Conservation (phyloP, 768 basidiomycete species). For the Grammothele lineata region DNA sequence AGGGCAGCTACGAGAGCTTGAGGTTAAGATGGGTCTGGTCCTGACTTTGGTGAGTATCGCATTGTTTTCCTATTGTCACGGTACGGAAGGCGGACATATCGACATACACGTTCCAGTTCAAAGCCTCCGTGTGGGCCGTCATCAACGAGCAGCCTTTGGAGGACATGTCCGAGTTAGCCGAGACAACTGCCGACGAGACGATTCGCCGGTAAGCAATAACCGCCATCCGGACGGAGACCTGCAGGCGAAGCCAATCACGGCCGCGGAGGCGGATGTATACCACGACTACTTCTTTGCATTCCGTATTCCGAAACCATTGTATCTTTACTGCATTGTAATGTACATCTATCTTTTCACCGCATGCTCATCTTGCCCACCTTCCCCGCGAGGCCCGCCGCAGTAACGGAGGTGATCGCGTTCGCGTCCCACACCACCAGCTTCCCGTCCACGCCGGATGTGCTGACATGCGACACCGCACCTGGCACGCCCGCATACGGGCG, state of each 20-base stretch:
- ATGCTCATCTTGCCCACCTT: constrained; percentile 26
- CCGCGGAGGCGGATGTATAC: too few species aligned
- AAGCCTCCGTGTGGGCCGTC: constrained; percentile 93
- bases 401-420: constrained; percentile 47
- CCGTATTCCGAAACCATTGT: constrained; percentile 11
- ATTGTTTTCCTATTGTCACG: neutral
- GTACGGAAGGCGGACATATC: neutral
- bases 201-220: too few species aligned
- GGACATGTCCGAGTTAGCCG: constrained; percentile 18
- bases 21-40: constrained; percentile 94
- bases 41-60: constrained; percentile 70
- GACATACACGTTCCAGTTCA: too few species aligned
- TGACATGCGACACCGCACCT: constrained; percentile 67
- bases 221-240: too few species aligned
- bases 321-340: constrained; percentile 6
- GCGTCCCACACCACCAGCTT: constrained; percentile 88
- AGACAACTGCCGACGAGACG: constrained; percentile 19
- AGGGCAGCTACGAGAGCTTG: constrained; percentile 70
- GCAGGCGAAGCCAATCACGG: too few species aligned
- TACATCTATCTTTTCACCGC: constrained; percentile 13
- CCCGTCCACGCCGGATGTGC: constrained; percentile 93
- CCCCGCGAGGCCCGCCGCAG: constrained; percentile 20
- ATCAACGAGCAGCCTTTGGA: constrained; percentile 69
- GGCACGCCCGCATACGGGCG: constrained; percentile 63
- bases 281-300: neutral